Conservation (phyloP, 2,329 filamentous ascomycete species). For the Claviceps africana region DNA sequence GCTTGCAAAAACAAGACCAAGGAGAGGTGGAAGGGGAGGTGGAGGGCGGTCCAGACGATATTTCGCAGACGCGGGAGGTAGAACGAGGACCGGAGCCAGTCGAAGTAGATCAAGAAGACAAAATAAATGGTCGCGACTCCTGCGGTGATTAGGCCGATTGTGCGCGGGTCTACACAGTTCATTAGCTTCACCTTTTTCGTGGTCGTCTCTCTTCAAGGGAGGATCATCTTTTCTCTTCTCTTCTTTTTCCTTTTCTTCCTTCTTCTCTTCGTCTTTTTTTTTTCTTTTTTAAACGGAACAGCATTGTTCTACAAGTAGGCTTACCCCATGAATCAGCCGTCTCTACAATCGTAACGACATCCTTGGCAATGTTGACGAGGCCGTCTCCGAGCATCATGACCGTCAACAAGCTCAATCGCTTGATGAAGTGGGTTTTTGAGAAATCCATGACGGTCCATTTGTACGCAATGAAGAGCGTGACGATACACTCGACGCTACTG, state of each 20-base stretch:
- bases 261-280: background rate
- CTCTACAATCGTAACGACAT: background rate
- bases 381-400: slow-evolving; percentile 55
- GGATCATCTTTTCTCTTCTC: too few relatives aligned
- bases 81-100: slow-evolving; percentile 48
- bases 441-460: slow-evolving; percentile 44
- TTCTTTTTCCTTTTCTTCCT: too few relatives aligned
- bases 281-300: background rate
- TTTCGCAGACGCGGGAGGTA: slow-evolving; percentile 43
- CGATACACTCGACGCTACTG: slow-evolving; percentile 35
- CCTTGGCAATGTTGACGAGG: background rate
- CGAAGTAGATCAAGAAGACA: slow-evolving; percentile 35
- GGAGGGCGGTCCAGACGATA: slow-evolving; percentile 41
- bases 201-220: too few relatives aligned
- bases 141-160: slow-evolving; percentile 27
- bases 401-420: slow-evolving; percentile 48
- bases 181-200: background rate
- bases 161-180: slow-evolving; percentile 5
- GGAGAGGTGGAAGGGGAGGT: slow-evolving; percentile 50
- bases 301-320: background rate
- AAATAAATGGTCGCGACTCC: slow-evolving; percentile 29
- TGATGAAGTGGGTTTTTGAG: slow-evolving; percentile 47
- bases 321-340: background rate
- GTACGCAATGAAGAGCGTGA: slow-evolving; percentile 38
- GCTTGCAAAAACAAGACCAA: slow-evolving; percentile 52